Conservation (phyloP, 306 rosid genomes). For the Cotoneaster glaucophyllus region DNA sequence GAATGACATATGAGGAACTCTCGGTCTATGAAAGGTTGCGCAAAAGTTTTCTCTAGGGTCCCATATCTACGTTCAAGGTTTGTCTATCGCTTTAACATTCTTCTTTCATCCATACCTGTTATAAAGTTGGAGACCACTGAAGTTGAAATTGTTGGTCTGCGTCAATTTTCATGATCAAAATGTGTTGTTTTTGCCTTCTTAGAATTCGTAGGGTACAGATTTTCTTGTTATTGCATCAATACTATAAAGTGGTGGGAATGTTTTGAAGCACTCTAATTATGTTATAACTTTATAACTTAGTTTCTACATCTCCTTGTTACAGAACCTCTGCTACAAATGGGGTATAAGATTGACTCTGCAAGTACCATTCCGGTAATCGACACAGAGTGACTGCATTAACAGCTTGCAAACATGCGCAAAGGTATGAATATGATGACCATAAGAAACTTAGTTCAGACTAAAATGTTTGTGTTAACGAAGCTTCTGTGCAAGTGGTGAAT, state of each 20-base stretch:
- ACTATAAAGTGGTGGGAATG: no score
- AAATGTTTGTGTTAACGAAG: no score
- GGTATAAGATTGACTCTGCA: slow-evolving; percentile 76
- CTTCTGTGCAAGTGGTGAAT: no score
- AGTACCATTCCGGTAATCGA: slow-evolving; percentile 77
- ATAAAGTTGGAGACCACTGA: background rate
- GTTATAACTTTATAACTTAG: background rate
- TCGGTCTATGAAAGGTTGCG: slow-evolving; percentile 87
- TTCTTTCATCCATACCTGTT: no score
- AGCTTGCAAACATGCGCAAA: slow-evolving; percentile 85
- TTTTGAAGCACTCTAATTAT: background rate
- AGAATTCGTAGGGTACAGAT: background rate
- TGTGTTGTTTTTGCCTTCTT: background rate
- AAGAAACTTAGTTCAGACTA: background rate
- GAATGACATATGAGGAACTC: slow-evolving; percentile 94
- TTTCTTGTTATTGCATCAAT: background rate
- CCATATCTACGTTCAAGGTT: slow-evolving; percentile 92
- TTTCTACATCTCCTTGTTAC: slow-evolving; percentile 16
- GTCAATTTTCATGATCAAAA: background rate
- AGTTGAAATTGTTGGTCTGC: background rate
- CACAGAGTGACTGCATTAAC: slow-evolving; percentile 88
- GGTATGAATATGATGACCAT: slow-evolving; percentile 42
- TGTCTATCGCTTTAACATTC: background rate
- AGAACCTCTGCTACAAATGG: slow-evolving; percentile 90
- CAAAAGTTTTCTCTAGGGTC: slow-evolving; percentile 82